phyloP scores from a whole-genome alignment of 2,329 filamentous ascomycete species.

The Alternaria sp. region DNA sequence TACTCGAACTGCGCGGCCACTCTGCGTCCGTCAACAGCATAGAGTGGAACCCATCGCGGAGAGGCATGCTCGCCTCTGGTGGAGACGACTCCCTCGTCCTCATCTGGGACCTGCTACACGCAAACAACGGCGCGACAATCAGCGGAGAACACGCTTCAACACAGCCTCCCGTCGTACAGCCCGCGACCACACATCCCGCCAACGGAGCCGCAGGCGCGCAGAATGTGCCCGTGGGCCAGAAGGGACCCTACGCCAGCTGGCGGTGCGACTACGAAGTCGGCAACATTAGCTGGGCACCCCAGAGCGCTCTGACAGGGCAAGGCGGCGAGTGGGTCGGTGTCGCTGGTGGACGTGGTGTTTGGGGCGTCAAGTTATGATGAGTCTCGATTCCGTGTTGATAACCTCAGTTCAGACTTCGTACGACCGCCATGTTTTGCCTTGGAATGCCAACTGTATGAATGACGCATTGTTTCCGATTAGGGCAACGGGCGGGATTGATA shows the following conservation, averaged over 20 bases:
- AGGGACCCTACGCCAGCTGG: constrained; percentile 79
- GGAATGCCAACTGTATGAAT: not conserved
- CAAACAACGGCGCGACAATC: constrained; percentile 59
- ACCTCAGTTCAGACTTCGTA: not conserved
- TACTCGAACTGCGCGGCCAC: constrained; percentile 92
- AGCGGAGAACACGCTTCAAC: constrained; percentile 49
- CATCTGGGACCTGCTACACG: constrained; percentile 89
- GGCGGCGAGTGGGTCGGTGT: constrained; percentile 85
- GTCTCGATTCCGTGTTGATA: not conserved
- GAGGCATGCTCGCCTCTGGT: constrained; percentile 89
- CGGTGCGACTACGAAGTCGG: constrained; percentile 86
- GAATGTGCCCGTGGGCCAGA: constrained; percentile 54
- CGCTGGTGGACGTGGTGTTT: constrained; percentile 79
- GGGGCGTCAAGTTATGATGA: constrained; percentile 69
- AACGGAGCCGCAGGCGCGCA: constrained; percentile 37
- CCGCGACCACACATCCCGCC: constrained; percentile 30
- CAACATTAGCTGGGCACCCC: constrained; percentile 85
- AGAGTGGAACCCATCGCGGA: constrained; percentile 89
- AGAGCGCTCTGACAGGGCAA: constrained; percentile 69
- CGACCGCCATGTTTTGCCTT: not conserved
- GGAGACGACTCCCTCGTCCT: constrained; percentile 91
- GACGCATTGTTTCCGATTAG: not conserved
- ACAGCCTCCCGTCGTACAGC: constrained; percentile 29
- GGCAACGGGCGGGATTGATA: not conserved
- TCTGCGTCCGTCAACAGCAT: constrained; percentile 86